Percentiles rank a stretch among this genome's conserved stretches.
Conservation (phyloP, 768 basidiomycete species). For the Heimioporus sp. region DNA sequence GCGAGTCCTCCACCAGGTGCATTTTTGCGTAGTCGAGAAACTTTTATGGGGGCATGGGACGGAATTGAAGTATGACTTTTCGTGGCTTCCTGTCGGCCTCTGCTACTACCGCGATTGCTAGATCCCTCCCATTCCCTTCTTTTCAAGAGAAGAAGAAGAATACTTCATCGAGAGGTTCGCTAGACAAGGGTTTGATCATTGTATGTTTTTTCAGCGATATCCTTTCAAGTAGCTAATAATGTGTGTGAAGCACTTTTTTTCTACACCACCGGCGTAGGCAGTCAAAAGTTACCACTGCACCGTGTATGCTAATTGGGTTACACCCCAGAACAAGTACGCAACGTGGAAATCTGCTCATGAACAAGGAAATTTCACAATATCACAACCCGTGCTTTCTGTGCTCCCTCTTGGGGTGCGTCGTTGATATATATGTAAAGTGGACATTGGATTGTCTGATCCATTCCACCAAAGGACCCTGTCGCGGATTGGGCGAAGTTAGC, state of each 20-base stretch:
- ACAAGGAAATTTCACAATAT: constrained; percentile 44
- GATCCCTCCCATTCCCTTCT: constrained; percentile 63
- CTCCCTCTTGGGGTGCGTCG: constrained; percentile 37
- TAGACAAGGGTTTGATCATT: constrained; percentile 56
- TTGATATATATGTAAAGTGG: background rate
- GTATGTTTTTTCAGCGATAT: constrained; percentile 38
- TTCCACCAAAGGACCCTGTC: constrained; percentile 38
- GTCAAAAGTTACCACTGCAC: too few relatives aligned
- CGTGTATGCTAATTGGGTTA: background rate
- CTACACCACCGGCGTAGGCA: constrained; percentile 52
- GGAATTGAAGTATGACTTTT: constrained; percentile 21
- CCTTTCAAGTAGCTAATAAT: background rate
- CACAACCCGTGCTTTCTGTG: constrained; percentile 40
- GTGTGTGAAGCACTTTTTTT: constrained; percentile 55
- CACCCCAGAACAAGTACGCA: constrained; percentile 36
- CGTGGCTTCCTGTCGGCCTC: background rate
- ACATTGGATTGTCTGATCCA: too few relatives aligned
- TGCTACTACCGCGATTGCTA: constrained; percentile 18
- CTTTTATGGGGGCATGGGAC: constrained; percentile 55
- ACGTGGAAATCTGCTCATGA: constrained; percentile 37
- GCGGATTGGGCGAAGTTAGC: constrained; percentile 40
- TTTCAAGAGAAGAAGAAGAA: constrained; percentile 60
- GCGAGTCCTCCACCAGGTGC: constrained; percentile 52
- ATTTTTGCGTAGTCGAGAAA: constrained; percentile 49
- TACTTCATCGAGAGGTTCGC: constrained; percentile 65